Evolutionary conservation across 805 yeast species (phyloP), one percentile per base, ranked within the genome.

Genomic region (Cyberlindnera lachancei): DNA sequence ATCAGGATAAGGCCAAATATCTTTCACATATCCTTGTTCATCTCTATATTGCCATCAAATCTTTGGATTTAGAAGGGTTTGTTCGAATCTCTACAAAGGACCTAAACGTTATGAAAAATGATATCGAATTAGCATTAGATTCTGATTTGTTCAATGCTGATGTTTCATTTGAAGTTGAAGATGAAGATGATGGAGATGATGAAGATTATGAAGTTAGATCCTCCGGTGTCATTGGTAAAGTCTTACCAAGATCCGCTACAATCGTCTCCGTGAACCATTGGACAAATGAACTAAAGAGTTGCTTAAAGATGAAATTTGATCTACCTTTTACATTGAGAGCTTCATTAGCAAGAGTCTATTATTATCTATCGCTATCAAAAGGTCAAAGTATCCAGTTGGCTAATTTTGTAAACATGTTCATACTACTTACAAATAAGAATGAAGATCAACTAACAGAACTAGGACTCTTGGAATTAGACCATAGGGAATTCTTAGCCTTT

Each of bases 201-300:
- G 63, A 55, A 23, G 60, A 51, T 18, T 61, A 56, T 15, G 58
- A 57, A 30, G 56, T 56, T 5, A 61, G 66, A 16, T 56, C 61
- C 6, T 42, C 64, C 27, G 58, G 64, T 31, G 52, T 58, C 15
- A 78, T 78, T 29, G 77, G 79, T 37, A 77, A 75, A 42, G 67
- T 75, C 8, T 66, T 78, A 2, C 74, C 81, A 3, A 67, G 70
- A 42, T 74, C 85, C 1, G 81, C 92, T 0, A 74, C 92, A 0
- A 79, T 84, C 6, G 75, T 82, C 6, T 70, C 78, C 27, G 79
- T 86, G 7, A 69, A 79, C 33, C 83, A 80, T 37, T 88, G 96
- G 95, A 80, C 96, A 0, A 77, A 80, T 33, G 96, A 87, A 53
- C 65, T 90, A 40, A 70, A 74, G 31, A 78, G 80, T 25, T 80